Base-by-base conservation (phyloP, 768 basidiomycete genomes). In the Russula compacta region DNA sequence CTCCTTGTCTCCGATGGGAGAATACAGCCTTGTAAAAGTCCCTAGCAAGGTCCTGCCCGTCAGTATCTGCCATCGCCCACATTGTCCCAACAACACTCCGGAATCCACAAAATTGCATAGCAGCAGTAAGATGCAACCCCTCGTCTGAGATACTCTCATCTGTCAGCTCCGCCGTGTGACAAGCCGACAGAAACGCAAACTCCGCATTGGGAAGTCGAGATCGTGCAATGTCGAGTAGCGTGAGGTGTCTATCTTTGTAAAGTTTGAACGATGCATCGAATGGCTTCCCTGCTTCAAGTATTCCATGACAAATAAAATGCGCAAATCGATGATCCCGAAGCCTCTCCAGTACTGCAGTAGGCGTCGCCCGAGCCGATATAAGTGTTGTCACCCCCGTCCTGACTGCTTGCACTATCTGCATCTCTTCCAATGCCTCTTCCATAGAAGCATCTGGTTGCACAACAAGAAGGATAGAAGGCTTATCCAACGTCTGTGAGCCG, bases 231-330 rank as follows among this genome's bases (percentile, higher is more conserved):
- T 53, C 52, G 1, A 53, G 39, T 24, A 53, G 29, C 7, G 52
- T 29, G 17, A 53, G 52, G 38, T 19, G 19, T 12, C 19, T 7
- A 33, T 12, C 49, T 11, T n/a, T 3, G n/a, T 54, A 54, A n/a
- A 54, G 53, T 17, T 54, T 54, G 53, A 53, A 54, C n/a, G 29
- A 54, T n/a, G 53, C 24, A 10, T 54, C 53, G 40, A 54, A 42
- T 14, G 53, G 53, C 29, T 42, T 54, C 29, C 53, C 53, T 19
- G 39, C 4, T 29, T 42, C 40, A 11, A 53, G 53, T n/a, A n/a
- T n/a, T 32, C 53, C 53, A 4, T 53, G 53, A 8, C 39, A 53
- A 2, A 42, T 24, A 15, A 53, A n/a, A 17, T 53, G 53, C 17
- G 6, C 24, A 14, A 53, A 53, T 29, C 53, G 39, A 17, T 53